phyloP scores from a whole-genome alignment of 345 rosid species.

The Brassica juncea region DNA sequence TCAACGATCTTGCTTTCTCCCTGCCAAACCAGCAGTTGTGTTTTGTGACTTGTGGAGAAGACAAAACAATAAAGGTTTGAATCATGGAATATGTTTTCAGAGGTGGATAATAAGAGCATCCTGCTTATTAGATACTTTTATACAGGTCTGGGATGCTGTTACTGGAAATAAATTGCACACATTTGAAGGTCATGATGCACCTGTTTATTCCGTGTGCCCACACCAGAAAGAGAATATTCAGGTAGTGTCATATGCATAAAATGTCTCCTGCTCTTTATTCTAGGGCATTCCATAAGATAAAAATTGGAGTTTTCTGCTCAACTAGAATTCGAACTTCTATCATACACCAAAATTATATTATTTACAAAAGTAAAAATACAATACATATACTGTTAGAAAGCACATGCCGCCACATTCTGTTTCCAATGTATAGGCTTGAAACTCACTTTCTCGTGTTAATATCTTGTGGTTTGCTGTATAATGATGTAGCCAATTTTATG shows the following conservation, averaged over 20 bases:
- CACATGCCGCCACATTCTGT: conserved; percentile 2
- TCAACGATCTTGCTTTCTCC: conserved; percentile 72
- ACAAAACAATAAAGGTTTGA: conserved; percentile 65
- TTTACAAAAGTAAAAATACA: neutral
- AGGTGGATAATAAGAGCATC: conserved; percentile 5
- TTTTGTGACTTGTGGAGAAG: conserved; percentile 70
- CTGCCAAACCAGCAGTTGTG: conserved; percentile 62
- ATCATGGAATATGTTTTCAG: neutral
- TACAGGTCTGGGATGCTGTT: conserved; percentile 72
- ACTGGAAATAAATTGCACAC: conserved; percentile 51
- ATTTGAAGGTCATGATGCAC: conserved; percentile 79
- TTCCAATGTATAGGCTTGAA: conserved; percentile 18
- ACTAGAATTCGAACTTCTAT: neutral
- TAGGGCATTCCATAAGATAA: neutral
- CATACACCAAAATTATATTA: neutral
- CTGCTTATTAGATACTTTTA: conserved; percentile 2
- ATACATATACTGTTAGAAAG: conserved; percentile 11
- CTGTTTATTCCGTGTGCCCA: conserved; percentile 72
- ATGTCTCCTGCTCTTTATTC: conserved; percentile 1
- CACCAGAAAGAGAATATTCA: conserved; percentile 68
- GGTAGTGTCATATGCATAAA: conserved; percentile 37
- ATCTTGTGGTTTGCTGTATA: neutral
- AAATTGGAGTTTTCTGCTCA: neutral
- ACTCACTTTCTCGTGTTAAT: neutral
- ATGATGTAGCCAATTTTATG: neutral